Evolutionary conservation across 306 rosid genomes (phyloP).

Genomic region (Cicer bijugum): DNA sequence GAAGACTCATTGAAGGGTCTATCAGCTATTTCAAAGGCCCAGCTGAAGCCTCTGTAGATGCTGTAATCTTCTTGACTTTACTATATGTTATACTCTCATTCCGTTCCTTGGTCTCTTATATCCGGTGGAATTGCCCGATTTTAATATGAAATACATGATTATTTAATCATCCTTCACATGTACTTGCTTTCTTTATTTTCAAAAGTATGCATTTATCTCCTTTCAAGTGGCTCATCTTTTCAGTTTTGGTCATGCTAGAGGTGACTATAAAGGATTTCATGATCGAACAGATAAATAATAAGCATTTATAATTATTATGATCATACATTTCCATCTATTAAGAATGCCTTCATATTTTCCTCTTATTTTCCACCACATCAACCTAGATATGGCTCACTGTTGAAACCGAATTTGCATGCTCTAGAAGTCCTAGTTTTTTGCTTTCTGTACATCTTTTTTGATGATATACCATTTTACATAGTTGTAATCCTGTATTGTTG

Average conservation of each 20-base stretch:
- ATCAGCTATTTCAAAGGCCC: slow-evolving; percentile 97
- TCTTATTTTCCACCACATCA: slow-evolving; percentile 1
- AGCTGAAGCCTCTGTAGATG: slow-evolving; percentile 99
- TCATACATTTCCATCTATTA: not conserved
- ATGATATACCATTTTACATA: slow-evolving; percentile 28
- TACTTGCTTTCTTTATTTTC: slow-evolving; percentile 16
- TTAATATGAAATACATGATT: slow-evolving; percentile 18
- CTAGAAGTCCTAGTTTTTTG: slow-evolving; percentile 25
- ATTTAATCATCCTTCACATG: not conserved
- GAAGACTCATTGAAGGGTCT: slow-evolving; percentile 96
- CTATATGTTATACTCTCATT: slow-evolving; percentile 19
- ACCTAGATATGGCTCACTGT: not conserved
- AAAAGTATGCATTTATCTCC: slow-evolving; percentile 13
- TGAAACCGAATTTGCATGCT: not conserved
- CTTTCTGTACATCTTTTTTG: slow-evolving; percentile 11
- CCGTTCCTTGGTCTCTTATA: slow-evolving; percentile 26
- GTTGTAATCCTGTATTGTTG: slow-evolving; percentile 17
- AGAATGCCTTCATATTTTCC: not conserved
- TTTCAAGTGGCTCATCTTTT: slow-evolving; percentile 23
- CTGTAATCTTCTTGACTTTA: slow-evolving; percentile 64
- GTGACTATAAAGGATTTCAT: slow-evolving; percentile 30
- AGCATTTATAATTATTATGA: slow-evolving; percentile 2
- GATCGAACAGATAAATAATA: slow-evolving; percentile 9
- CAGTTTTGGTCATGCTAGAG: slow-evolving; percentile 12
- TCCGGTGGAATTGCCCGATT: slow-evolving; percentile 8